Evolutionary conservation across 176 grass and related monocot genomes (phyloP), one percentile per base, ranked within the genome.

Genomic region (Oryza australiensis): DNA sequence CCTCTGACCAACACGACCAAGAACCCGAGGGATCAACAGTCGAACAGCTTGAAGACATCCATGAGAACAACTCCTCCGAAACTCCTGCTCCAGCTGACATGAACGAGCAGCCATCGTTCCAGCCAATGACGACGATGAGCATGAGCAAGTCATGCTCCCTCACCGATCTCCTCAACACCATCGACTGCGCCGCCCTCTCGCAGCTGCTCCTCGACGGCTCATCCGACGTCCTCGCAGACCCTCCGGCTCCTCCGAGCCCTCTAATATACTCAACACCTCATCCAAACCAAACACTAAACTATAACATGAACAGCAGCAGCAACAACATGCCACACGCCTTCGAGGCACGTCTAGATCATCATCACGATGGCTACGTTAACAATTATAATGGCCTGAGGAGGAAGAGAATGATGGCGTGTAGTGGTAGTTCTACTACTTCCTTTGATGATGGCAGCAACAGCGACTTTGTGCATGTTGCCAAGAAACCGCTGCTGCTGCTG

Each of bases 121-220:
- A 24, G 1, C 62, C 34, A 7, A 37, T 49, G 38, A 9, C 26
- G 51, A 11, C 26, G 51, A 24, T 24, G 55, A 60, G n/a, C 16
- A 76, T 88, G 7, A 78, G 43, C 60, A 87, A 87, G 42, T 89
- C 92, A 0, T 85, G 64, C 77, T 89, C 89, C 22, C 68, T 92
- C 32, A 92, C 90, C 1, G 92, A 91, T 11, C 89, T 94, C 29
- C 64, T 94, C 81, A 81, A 82, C 53, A 75, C 27, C 55, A 26
- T 91, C 10, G 89, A 94, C 69, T 87, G 34, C 84, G 60, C 84
- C 0, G 28, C 40, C 62, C 86, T 88, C 29, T 82, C 89, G 11
- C 86, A 85, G 46, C 26, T 90, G 45, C 55, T 91, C 14, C 83
- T 91, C 48, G 86, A 69, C 5, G 77, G 29, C 26, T 83, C 75